phyloP scores from a whole-genome alignment of 768 basidiomycete species.

The Gloeophyllum trabeum region DNA sequence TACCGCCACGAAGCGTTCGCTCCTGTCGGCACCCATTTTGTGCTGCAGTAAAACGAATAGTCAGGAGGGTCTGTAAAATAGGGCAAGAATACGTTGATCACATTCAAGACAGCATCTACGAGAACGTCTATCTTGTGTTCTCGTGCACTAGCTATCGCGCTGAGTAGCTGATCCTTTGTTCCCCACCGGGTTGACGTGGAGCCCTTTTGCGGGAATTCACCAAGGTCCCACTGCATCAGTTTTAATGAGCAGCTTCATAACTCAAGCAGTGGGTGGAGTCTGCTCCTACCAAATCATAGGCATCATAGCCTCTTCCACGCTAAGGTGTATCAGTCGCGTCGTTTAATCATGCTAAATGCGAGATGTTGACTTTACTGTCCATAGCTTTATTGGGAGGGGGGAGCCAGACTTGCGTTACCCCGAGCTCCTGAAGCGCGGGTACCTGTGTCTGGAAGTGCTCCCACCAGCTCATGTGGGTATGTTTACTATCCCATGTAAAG shows the following conservation, averaged over 20 bases:
- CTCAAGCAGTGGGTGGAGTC: not conserved
- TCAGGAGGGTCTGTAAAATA: no score
- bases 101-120: slow-evolving; percentile 87
- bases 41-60: slow-evolving; percentile 32
- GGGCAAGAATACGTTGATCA: slow-evolving; percentile 21
- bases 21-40: slow-evolving; percentile 75
- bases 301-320: slow-evolving; percentile 75
- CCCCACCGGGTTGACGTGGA: slow-evolving; percentile 75
- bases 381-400: slow-evolving; percentile 79
- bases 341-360: no score
- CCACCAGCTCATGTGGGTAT: slow-evolving; percentile 68
- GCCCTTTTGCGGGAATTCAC: slow-evolving; percentile 76
- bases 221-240: slow-evolving; percentile 65
- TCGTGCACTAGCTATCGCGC: slow-evolving; percentile 58
- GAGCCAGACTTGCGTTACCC: slow-evolving; percentile 75
- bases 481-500: slow-evolving; percentile 69
- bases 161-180: slow-evolving; percentile 65
- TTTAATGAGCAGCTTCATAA: slow-evolving; percentile 1
- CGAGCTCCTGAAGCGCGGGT: slow-evolving; percentile 50
- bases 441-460: slow-evolving; percentile 56
- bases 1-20: slow-evolving; percentile 58
- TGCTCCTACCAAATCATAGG: slow-evolving; percentile 66
- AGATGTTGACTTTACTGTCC: slow-evolving; percentile 18
- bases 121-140: slow-evolving; percentile 62
- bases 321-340: slow-evolving; percentile 15